phyloP scores from a whole-genome alignment of 192 early-diverging fungal genomes.

The Lobosporangium transversale region DNA sequence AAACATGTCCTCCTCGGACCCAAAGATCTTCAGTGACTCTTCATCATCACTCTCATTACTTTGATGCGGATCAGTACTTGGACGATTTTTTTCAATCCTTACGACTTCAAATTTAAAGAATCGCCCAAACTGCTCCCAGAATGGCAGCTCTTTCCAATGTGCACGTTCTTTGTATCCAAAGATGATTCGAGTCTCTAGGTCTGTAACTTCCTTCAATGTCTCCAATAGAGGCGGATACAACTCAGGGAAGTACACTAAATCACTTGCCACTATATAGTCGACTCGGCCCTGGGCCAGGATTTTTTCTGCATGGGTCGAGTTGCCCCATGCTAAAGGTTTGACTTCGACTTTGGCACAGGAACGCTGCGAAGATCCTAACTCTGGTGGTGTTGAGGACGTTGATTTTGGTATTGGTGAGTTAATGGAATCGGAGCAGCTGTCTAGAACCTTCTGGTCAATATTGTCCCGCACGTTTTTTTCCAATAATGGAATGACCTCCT shows the following conservation, averaged over 20 bases:
- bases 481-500: slow-evolving; percentile 57
- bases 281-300: slow-evolving; percentile 26
- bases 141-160: slow-evolving; percentile 57
- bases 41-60: slow-evolving; percentile 1
- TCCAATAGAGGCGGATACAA: slow-evolving; percentile 52
- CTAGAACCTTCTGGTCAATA: not conserved
- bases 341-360: slow-evolving; percentile 29
- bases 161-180: slow-evolving; percentile 65
- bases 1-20: not conserved
- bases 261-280: slow-evolving; percentile 59
- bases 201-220: slow-evolving; percentile 54
- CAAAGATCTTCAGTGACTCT: not conserved
- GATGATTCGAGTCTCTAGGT: slow-evolving; percentile 45
- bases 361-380: not conserved
- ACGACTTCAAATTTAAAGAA: slow-evolving; percentile 62
- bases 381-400: slow-evolving; percentile 5
- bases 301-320: slow-evolving; percentile 29
- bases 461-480: slow-evolving; percentile 51
- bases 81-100: slow-evolving; percentile 13
- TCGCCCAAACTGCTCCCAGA: slow-evolving; percentile 66
- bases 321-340: slow-evolving; percentile 58
- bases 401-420: not conserved
- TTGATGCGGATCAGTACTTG: not conserved
- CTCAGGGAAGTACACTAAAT: slow-evolving; percentile 65
- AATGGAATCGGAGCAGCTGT: not conserved